These are phyloP conservation scores for Fusarium cicatricum DNA, from an alignment of 2,329 filamentous ascomycete species.

Conservation along the genomic window DNA sequence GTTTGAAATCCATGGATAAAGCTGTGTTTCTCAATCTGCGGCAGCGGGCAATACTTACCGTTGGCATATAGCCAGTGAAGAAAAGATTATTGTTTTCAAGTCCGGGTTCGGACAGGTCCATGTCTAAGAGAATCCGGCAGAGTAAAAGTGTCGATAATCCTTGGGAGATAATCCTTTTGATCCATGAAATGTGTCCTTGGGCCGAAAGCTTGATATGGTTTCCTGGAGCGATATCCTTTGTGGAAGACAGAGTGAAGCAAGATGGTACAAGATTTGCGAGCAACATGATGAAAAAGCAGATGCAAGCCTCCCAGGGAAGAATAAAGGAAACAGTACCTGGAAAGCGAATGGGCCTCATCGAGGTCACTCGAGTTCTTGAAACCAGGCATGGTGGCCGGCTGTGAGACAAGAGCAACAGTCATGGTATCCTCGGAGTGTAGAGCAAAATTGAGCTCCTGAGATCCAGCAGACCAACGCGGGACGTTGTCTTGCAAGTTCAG, in stretches of 20 bases:
- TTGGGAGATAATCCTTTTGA: constrained; percentile 11
- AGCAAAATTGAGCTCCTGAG: constrained; percentile 42
- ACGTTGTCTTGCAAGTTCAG: constrained; percentile 42
- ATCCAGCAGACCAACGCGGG: constrained; percentile 43
- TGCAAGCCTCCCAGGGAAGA: constrained; percentile 54
- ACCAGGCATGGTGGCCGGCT: constrained; percentile 61
- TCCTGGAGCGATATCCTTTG: constrained; percentile 35
- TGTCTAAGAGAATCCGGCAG: constrained; percentile 14
- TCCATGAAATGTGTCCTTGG: constrained; percentile 20
- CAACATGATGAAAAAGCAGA: constrained; percentile 47
- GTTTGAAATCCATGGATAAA: constrained; percentile 34
- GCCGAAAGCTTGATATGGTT: constrained; percentile 10
- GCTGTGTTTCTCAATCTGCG: constrained; percentile 36
- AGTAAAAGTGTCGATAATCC: constrained; percentile 23
- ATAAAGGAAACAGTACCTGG: constrained; percentile 67
- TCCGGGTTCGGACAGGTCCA: constrained; percentile 46
- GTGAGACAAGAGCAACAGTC: constrained; percentile 58
- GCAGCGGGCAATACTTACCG: constrained; percentile 52
- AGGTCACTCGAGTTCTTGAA: constrained; percentile 62
- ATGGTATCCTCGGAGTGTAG: constrained; percentile 54
- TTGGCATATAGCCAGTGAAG: constrained; percentile 32
- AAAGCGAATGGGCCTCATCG: constrained; percentile 67
- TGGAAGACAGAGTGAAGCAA: constrained; percentile 38
- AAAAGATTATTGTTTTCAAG: constrained; percentile 43
- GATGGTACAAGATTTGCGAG: constrained; percentile 43